Percentiles rank a stretch among this genome's conserved stretches.
Conservation (phyloP, 2,329 filamentous ascomycete species). For the Scytalidium lignicola region DNA sequence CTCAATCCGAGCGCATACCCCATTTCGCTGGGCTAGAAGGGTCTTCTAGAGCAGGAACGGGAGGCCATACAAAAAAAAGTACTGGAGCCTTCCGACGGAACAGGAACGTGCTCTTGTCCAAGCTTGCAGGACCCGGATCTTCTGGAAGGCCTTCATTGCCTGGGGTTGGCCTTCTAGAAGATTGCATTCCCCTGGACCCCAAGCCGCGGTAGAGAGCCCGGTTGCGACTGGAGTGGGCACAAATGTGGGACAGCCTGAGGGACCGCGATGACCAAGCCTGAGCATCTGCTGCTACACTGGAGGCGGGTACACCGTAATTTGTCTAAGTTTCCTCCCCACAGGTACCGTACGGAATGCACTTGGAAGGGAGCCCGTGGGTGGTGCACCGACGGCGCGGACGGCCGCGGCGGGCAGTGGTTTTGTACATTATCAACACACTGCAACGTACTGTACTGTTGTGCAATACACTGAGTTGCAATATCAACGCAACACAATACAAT, state of each 20-base stretch:
- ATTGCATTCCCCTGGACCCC: background rate
- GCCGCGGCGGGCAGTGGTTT: too few species aligned
- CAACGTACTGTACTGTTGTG: too few species aligned
- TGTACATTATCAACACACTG: too few species aligned
- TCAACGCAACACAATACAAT: too few species aligned
- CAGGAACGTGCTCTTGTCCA: background rate
- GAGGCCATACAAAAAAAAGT: too few species aligned
- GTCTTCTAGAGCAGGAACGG: too few species aligned
- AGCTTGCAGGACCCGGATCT: background rate
- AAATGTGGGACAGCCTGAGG: too few species aligned
- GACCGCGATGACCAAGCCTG: background rate
- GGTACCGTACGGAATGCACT: too few species aligned
- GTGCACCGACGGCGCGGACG: too few species aligned
- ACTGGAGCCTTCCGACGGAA: background rate
- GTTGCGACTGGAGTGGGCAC: background rate
- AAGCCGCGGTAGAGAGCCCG: background rate
- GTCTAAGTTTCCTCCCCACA: background rate
- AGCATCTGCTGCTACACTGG: background rate
- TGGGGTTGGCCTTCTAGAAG: background rate
- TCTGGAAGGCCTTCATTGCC: background rate
- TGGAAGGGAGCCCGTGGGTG: too few species aligned
- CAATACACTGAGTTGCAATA: too few species aligned
- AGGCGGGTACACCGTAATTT: background rate
- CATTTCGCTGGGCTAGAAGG: background rate
- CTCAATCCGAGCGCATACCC: background rate